Evolutionary conservation across 2,329 filamentous ascomycete genomes (phyloP).

Genomic region (Calonectria pseudoturangicola): DNA sequence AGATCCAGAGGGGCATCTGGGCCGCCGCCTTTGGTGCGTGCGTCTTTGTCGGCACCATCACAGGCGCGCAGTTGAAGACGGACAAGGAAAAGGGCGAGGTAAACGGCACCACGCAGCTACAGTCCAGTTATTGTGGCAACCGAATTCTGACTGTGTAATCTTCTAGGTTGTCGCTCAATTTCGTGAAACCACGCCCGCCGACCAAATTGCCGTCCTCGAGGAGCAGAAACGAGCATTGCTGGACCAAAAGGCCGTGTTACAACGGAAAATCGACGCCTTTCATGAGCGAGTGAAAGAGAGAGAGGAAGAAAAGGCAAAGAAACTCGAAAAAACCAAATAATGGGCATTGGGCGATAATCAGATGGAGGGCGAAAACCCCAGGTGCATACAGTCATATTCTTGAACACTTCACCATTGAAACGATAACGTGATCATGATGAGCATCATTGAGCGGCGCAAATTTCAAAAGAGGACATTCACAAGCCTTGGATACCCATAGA

Average conservation of each 20-base stretch:
- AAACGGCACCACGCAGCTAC: conserved; percentile 27
- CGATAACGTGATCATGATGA: not conserved
- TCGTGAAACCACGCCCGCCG: conserved; percentile 61
- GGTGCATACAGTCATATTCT: not conserved
- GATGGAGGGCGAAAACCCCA: not conserved
- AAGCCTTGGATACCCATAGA: conserved; percentile 45
- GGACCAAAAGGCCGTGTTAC: conserved; percentile 61
- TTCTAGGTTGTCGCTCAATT: conserved; percentile 61
- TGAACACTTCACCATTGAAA: not conserved
- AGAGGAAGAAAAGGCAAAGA: conserved; percentile 55
- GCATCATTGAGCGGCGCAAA: conserved; percentile 8
- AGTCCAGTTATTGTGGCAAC: not conserved
- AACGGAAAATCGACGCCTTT: conserved; percentile 65
- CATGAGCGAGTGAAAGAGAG: conserved; percentile 63
- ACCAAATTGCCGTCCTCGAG: conserved; percentile 68
- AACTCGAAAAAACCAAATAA: conserved; percentile 38
- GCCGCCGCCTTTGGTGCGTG: conserved; percentile 69
- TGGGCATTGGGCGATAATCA: not conserved
- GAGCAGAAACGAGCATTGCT: conserved; percentile 63
- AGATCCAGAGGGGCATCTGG: conserved; percentile 59
- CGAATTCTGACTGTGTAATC: not conserved
- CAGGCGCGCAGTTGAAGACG: conserved; percentile 70
- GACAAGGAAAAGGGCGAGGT: conserved; percentile 68
- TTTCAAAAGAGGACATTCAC: conserved; percentile 16
- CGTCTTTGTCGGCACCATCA: conserved; percentile 67